These are phyloP conservation scores for Moesziomyces sp. DNA, from an alignment of 1,284 basidiomycete species.

Conservation along the genomic window DNA sequence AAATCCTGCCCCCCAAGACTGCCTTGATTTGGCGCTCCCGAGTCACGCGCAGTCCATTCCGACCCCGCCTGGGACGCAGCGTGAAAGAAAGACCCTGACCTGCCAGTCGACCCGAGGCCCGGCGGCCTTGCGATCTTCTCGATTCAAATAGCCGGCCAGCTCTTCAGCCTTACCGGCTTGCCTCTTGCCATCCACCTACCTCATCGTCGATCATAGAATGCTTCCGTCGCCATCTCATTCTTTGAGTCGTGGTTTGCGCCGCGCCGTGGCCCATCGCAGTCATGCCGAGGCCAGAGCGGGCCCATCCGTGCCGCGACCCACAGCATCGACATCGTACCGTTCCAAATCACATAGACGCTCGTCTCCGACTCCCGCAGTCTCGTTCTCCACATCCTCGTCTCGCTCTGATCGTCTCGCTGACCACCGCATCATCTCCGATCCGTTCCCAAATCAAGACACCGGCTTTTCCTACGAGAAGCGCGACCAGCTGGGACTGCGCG, in stretches of 20 bases:
- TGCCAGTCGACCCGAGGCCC: background rate
- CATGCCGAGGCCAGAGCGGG: conserved; percentile 10
- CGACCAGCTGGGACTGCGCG: conserved; percentile 76
- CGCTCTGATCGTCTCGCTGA: conserved; percentile 28
- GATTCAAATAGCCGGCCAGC: background rate
- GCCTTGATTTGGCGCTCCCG: background rate
- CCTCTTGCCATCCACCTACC: background rate
- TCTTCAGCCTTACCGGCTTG: background rate
- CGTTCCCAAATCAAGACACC: conserved; percentile 68
- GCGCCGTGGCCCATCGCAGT: conserved; percentile 14
- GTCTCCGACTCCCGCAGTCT: conserved; percentile 4
- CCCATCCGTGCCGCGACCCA: conserved; percentile 3
- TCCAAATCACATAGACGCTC: conserved; percentile 3
- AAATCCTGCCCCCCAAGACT: too few relatives aligned
- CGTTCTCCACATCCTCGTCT: conserved; percentile 19
- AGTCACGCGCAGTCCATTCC: background rate
- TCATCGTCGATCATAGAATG: background rate
- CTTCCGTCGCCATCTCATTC: background rate
- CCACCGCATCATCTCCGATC: conserved; percentile 40
- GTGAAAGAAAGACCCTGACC: background rate
- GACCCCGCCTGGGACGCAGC: background rate
- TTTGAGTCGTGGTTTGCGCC: conserved; percentile 12
- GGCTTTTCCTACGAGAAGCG: conserved; percentile 78
- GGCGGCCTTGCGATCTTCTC: background rate
- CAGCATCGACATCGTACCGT: conserved; percentile 2